phyloP scores from a whole-genome alignment of 179 eudicot species.

The Actinidia polygama region DNA sequence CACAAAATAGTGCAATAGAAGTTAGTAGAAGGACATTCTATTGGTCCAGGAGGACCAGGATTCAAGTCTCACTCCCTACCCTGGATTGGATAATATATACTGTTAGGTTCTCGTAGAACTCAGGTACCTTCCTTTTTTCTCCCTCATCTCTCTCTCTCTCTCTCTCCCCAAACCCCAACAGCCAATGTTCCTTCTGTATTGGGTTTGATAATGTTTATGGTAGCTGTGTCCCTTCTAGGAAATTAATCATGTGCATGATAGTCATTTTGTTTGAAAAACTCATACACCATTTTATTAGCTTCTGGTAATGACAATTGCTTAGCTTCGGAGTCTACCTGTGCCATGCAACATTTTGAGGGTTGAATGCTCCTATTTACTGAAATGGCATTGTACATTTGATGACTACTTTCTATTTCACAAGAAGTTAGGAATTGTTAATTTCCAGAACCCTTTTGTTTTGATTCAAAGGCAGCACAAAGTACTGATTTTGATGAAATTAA shows the following conservation, averaged over 20 bases:
- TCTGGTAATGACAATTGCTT: neutral
- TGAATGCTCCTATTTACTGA: neutral
- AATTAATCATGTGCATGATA: neutral
- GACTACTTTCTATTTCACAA: neutral
- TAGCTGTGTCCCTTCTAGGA: neutral
- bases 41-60: too few relatives aligned
- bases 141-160: too few relatives aligned
- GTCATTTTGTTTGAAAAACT: neutral
- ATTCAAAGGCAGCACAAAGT: too few relatives aligned
- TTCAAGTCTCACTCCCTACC: too few relatives aligned
- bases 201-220: neutral
- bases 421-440: neutral
- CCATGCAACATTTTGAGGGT: neutral
- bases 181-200: too few relatives aligned
- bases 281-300: neutral
- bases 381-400: neutral
- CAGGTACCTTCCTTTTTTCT: too few relatives aligned
- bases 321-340: too few relatives aligned
- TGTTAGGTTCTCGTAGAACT: too few relatives aligned
- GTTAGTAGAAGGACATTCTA: too few relatives aligned
- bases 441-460: neutral
- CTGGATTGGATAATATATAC: too few relatives aligned
- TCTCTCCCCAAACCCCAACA: too few relatives aligned
- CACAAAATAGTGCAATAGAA: too few relatives aligned
- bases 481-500: neutral